These are phyloP conservation scores for Camellia oleifera DNA, from an alignment of 179 eudicot genomes.

Conservation along the genomic window DNA sequence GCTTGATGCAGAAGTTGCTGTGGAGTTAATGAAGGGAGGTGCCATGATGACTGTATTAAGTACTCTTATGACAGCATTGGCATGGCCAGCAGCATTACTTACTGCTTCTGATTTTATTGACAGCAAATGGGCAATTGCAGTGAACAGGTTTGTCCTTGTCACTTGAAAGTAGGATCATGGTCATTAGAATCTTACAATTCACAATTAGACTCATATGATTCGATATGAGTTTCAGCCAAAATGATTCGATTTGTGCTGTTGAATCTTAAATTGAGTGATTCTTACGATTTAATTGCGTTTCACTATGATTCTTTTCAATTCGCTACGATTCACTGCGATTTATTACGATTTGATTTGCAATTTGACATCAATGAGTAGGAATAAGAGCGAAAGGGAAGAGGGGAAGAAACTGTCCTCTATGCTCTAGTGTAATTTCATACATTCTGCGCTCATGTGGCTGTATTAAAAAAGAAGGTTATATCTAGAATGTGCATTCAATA, in stretches of 20 bases:
- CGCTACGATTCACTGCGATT: no score
- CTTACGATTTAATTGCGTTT: no score
- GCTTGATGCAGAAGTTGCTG: slow-evolving; percentile 51
- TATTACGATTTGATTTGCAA: no score
- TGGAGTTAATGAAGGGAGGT: slow-evolving; percentile 87
- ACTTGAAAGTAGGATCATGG: slow-evolving; percentile 3
- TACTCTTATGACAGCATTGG: slow-evolving; percentile 75
- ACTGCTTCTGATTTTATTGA: slow-evolving; percentile 79
- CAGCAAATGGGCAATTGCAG: slow-evolving; percentile 94
- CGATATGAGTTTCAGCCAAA: no score
- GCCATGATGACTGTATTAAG: slow-evolving; percentile 96
- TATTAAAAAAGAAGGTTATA: not conserved
- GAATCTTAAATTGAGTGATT: no score
- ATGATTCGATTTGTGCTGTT: no score
- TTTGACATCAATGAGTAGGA: not conserved
- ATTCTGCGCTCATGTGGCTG: not conserved
- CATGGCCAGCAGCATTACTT: slow-evolving; percentile 94
- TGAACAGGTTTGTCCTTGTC: slow-evolving; percentile 66
- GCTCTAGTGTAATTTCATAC: not conserved
- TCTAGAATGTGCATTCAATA: not conserved
- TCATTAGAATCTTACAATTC: no score
- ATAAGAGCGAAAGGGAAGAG: not conserved
- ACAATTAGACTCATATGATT: no score
- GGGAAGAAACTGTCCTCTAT: slow-evolving; percentile 12
- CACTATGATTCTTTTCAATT: no score